Conservation (phyloP, 2,329 filamentous ascomycete genomes). For the Grosmannia huntii region DNA sequence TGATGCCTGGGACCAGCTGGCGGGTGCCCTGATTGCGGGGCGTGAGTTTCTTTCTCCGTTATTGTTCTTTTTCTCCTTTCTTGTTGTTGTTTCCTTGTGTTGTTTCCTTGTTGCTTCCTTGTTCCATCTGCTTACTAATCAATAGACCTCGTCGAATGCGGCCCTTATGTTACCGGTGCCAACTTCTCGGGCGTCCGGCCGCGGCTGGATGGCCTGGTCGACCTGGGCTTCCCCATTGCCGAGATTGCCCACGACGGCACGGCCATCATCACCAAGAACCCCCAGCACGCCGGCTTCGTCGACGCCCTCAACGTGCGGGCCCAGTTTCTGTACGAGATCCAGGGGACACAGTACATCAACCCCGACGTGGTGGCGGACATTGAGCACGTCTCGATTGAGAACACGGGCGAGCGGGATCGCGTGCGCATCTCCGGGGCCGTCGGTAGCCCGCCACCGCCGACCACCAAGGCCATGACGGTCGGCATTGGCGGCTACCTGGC, state of each 20-base stretch:
- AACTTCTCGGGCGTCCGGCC: slow-evolving; percentile 41
- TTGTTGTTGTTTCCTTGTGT: not conserved
- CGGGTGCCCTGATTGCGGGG: slow-evolving; percentile 35
- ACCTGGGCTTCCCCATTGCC: slow-evolving; percentile 25
- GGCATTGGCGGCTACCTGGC: slow-evolving; percentile 16
- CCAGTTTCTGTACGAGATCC: slow-evolving; percentile 12
- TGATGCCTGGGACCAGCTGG: slow-evolving; percentile 33
- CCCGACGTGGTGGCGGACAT: slow-evolving; percentile 32
- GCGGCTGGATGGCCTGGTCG: slow-evolving; percentile 15
- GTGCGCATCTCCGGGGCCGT: slow-evolving; percentile 27
- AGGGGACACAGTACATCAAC: slow-evolving; percentile 30
- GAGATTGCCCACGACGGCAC: slow-evolving; percentile 22
- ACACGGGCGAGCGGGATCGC: slow-evolving; percentile 20
- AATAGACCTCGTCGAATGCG: slow-evolving; percentile 37
- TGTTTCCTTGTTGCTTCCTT: not conserved
- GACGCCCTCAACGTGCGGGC: not conserved
- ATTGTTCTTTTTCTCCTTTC: too few species aligned
- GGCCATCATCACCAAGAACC: slow-evolving; percentile 23
- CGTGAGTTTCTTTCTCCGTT: not conserved
- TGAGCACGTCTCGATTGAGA: slow-evolving; percentile 20
- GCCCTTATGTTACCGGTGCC: slow-evolving; percentile 37
- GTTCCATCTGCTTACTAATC: slow-evolving; percentile 9
- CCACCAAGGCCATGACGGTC: slow-evolving; percentile 25
- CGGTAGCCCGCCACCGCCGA: slow-evolving; percentile 31
- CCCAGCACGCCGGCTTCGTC: slow-evolving; percentile 6